Conservation (phyloP, 2,329 filamentous ascomycete genomes). For the Colletotrichum sp. region DNA sequence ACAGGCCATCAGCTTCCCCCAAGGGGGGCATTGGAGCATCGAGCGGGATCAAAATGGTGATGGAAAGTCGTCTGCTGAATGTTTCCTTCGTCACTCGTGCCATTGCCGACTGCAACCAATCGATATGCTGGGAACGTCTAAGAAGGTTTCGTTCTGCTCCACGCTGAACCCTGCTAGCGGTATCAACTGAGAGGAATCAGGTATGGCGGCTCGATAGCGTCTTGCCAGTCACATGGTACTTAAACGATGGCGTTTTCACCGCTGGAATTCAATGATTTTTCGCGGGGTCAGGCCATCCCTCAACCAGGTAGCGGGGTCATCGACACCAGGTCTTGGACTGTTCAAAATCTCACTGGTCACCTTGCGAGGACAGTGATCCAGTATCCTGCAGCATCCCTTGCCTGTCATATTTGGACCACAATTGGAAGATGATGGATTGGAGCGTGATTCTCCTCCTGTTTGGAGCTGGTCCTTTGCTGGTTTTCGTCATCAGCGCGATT, state of each 20-base stretch:
- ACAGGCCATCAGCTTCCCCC: neutral
- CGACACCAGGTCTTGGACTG: neutral
- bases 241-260: neutral
- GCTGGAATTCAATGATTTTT: neutral
- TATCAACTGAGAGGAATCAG: neutral
- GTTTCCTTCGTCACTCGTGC: neutral
- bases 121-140: neutral
- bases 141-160: neutral
- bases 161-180: neutral
- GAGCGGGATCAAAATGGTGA: neutral
- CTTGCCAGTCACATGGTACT: neutral
- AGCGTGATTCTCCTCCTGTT: constrained; percentile 19
- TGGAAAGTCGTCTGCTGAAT: neutral
- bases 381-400: neutral
- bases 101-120: neutral
- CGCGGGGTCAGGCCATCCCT: neutral
- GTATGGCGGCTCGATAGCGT: neutral
- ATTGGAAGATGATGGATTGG: neutral
- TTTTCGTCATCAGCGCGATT: neutral
- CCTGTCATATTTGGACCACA: neutral
- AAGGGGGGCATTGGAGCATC: neutral
- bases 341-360: neutral
- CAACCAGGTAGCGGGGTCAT: neutral
- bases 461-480: neutral
- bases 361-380: neutral